Evolutionary conservation across 805 yeast genomes (phyloP).

Genomic region (Monosporozyma yasuniensis): DNA sequence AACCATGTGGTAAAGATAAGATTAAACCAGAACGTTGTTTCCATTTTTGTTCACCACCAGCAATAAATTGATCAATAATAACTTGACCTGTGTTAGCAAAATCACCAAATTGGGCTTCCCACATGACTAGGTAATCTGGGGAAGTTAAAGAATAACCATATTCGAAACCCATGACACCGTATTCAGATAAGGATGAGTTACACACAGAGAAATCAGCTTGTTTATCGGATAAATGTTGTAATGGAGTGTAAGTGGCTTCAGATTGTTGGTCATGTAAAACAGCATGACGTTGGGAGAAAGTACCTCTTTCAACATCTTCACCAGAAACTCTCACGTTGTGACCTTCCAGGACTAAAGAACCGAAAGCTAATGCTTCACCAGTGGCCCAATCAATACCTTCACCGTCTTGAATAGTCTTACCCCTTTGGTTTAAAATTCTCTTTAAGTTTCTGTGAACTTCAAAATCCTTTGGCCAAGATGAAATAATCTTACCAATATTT

Average conservation of each 20-base stretch:
- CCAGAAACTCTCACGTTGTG: constrained; percentile 96
- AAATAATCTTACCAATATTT: constrained; percentile 67
- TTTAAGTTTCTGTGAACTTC: constrained; percentile 91
- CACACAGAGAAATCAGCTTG: constrained; percentile 84
- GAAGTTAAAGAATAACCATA: constrained; percentile 97
- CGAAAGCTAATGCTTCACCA: constrained; percentile 98
- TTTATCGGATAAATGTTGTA: constrained; percentile 64
- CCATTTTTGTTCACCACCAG: constrained; percentile 98
- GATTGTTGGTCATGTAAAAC: constrained; percentile 92
- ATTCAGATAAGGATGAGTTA: constrained; percentile 94
- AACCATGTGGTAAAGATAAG: constrained; percentile 95
- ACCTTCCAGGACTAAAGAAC: constrained; percentile 86
- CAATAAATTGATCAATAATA: constrained; percentile 89
- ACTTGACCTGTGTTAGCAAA: constrained; percentile 99
- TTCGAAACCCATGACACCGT: constrained; percentile 98
- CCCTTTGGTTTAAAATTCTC: constrained; percentile 83
- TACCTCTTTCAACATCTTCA: constrained; percentile 99
- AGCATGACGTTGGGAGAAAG: constrained; percentile 98
- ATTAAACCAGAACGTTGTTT: constrained; percentile 96
- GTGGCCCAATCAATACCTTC: constrained; percentile 98
- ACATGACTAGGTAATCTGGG: constrained; percentile 92
- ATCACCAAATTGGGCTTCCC: constrained; percentile 99
- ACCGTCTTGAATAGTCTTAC: constrained; percentile 79
- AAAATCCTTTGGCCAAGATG: constrained; percentile 80
- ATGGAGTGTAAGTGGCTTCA: constrained; percentile 77